phyloP scores from a whole-genome alignment of 306 rosid species.

The Geum urbanum region DNA sequence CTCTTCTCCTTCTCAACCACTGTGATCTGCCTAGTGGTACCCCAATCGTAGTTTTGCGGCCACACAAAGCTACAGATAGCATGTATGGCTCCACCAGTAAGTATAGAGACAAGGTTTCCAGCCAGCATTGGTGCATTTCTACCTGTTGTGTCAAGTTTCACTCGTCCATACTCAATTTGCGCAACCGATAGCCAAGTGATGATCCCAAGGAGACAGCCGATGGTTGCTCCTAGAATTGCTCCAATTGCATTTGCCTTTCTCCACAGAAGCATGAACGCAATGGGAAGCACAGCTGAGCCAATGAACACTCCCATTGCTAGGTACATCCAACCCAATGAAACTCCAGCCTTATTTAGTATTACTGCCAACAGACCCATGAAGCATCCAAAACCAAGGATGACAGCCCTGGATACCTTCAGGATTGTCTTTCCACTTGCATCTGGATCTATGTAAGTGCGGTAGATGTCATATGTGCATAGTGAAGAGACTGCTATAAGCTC shows the following conservation, averaged over 20 bases:
- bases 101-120: conserved; percentile 80
- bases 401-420: conserved; percentile 65
- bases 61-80: conserved; percentile 53
- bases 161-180: conserved; percentile 53
- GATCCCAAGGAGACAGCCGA: conserved; percentile 73
- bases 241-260: conserved; percentile 78
- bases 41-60: conserved; percentile 94
- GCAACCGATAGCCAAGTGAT: conserved; percentile 73
- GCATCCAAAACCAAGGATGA: conserved; percentile 67
- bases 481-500: conserved; percentile 82
- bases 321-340: conserved; percentile 94
- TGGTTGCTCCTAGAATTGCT: conserved; percentile 67
- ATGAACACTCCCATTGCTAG: conserved; percentile 87
- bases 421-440: conserved; percentile 73
- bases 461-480: conserved; percentile 81
- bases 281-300: conserved; percentile 91
- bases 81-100: conserved; percentile 67
- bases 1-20: conserved; percentile 74
- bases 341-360: conserved; percentile 73
- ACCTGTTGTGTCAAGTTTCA: conserved; percentile 78
- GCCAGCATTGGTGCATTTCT: conserved; percentile 92
- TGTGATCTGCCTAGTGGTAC: conserved; percentile 63
- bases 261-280: conserved; percentile 90
- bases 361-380: conserved; percentile 84
- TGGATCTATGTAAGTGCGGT: conserved; percentile 80